Percentiles rank a stretch among this genome's conserved stretches.
Conservation (phyloP, 75 land plant genomes). For the Picea glauca region DNA sequence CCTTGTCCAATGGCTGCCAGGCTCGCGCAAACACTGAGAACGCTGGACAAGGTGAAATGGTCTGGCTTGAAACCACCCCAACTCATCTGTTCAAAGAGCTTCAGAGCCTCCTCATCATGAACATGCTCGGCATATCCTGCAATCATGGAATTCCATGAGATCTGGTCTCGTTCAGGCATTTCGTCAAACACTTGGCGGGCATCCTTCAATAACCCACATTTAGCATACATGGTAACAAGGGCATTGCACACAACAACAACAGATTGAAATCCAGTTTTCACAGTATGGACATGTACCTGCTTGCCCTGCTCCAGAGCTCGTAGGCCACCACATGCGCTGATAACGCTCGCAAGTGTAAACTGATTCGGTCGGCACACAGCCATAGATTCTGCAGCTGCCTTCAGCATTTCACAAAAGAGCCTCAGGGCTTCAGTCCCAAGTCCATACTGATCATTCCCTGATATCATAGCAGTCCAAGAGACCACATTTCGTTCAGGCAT, state of each 20-base stretch:
- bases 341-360: constrained; percentile 35
- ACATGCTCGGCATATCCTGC: constrained; percentile 51
- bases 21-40: constrained; percentile 18
- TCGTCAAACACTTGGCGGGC: constrained; percentile 40
- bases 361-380: constrained; percentile 19
- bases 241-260: constrained; percentile 27
- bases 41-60: constrained; percentile 40
- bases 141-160: constrained; percentile 73
- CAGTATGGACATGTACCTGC: constrained; percentile 36
- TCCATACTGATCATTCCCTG: too few species aligned
- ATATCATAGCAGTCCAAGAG: constrained; percentile 44
- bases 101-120: constrained; percentile 21
- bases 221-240: constrained; percentile 37
- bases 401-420: constrained; percentile 47
- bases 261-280: constrained; percentile 23
- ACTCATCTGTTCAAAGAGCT: constrained; percentile 43
- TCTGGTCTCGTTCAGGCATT: constrained; percentile 47
- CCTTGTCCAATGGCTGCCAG: too few species aligned
- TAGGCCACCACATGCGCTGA: constrained; percentile 2
- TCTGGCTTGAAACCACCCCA: constrained; percentile 34
- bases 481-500: constrained; percentile 40
- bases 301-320: constrained; percentile 15
- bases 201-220: constrained; percentile 21
- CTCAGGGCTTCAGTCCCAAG: not conserved
- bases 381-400: constrained; percentile 20